phyloP scores from a whole-genome alignment of 2,329 filamentous ascomycete species.

The Paracorniculantispora psalliotae region DNA sequence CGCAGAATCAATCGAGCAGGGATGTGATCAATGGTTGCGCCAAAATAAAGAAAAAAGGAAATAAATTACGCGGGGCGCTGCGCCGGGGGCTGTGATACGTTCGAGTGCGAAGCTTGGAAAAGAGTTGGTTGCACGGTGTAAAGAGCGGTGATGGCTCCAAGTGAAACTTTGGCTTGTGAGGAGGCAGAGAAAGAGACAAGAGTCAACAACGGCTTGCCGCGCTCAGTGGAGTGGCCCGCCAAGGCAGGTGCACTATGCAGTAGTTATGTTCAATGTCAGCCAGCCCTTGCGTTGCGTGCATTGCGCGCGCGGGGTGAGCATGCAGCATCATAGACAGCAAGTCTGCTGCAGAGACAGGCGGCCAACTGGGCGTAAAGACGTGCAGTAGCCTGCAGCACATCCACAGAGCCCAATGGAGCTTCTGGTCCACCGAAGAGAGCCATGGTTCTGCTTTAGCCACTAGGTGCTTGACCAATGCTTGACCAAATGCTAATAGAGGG shows the following conservation, averaged over 20 bases:
- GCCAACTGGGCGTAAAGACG: background rate
- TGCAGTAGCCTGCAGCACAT: background rate
- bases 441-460: background rate
- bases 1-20: background rate
- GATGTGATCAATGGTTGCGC: background rate
- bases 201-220: constrained; percentile 10
- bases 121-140: background rate
- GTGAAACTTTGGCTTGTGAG: constrained; percentile 13
- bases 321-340: background rate
- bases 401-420: background rate
- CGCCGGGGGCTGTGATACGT: background rate
- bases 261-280: background rate
- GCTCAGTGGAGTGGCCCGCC: constrained; percentile 6
- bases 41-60: background rate
- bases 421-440: constrained; percentile 2
- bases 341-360: background rate
- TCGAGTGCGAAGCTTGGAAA: background rate
- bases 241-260: background rate
- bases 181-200: constrained; percentile 11
- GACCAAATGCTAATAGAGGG: background rate
- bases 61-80: background rate
- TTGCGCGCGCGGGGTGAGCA: background rate
- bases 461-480: background rate
- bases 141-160: constrained; percentile 12
- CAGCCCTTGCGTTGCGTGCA: background rate